Percentiles rank a stretch among this genome's conserved stretches.
phyloP scores from a whole-genome alignment of 306 rosid species.

The Boehmeria nivea region DNA sequence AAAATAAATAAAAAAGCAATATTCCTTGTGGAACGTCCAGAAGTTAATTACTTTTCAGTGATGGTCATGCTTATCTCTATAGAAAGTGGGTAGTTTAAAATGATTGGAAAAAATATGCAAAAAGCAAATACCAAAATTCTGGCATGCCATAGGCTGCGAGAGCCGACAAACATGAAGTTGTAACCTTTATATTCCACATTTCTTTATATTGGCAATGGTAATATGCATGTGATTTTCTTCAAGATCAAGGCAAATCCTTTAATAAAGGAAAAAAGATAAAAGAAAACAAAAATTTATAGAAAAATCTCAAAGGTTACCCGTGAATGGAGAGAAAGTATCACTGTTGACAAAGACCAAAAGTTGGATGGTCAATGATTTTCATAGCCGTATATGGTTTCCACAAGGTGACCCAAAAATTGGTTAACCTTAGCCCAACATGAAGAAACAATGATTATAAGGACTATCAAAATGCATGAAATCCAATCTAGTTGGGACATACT shows the following conservation, averaged over 20 bases:
- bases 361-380: background rate
- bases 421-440: slow-evolving; percentile 3
- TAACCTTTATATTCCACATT: background rate
- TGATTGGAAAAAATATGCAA: background rate
- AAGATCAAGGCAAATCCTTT: background rate
- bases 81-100: slow-evolving; percentile 7
- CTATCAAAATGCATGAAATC: background rate
- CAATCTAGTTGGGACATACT: background rate
- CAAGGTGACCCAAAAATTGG: slow-evolving; percentile 2
- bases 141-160: background rate
- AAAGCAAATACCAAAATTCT: background rate
- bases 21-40: background rate
- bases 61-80: background rate
- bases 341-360: background rate
- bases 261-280: background rate
- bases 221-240: slow-evolving; percentile 1
- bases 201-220: background rate
- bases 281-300: background rate
- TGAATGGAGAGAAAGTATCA: background rate
- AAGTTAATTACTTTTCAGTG: background rate
- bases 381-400: background rate
- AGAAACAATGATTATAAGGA: background rate
- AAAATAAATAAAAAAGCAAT: too few relatives aligned
- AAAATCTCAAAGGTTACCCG: background rate
- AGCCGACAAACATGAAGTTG: background rate